These are phyloP conservation scores for Saksenaea oblongispora DNA, from an alignment of 371 early-diverging fungal genomes.

Conservation along the genomic window DNA sequence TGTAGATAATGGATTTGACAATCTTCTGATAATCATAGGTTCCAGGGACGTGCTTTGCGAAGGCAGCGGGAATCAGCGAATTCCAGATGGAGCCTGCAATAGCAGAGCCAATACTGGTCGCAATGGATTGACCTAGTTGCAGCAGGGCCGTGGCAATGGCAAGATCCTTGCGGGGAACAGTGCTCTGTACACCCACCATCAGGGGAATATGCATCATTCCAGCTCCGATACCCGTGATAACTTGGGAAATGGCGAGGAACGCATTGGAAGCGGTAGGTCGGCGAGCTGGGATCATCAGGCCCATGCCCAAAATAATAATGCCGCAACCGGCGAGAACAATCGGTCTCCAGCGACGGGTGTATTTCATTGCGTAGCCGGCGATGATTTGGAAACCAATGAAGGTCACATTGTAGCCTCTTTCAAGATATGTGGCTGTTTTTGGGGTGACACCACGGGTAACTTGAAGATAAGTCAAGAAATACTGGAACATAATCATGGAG, in stretches of 20 bases:
- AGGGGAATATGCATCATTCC: conserved; percentile 40
- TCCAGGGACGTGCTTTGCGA: conserved; percentile 38
- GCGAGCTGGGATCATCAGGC: conserved; percentile 54
- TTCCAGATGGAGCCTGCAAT: conserved; percentile 52
- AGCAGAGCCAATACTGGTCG: conserved; percentile 40
- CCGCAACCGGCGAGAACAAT: conserved; percentile 31
- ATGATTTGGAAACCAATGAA: conserved; percentile 31
- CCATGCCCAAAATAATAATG: conserved; percentile 38
- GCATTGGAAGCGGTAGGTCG: conserved; percentile 34
- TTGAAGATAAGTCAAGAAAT: conserved; percentile 42
- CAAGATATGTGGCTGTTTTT: conserved; percentile 27
- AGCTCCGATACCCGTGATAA: conserved; percentile 44
- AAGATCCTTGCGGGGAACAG: conserved; percentile 36
- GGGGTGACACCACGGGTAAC: conserved; percentile 32
- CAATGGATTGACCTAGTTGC: conserved; percentile 40
- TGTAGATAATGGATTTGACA: conserved; percentile 16
- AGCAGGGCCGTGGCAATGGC: conserved; percentile 42
- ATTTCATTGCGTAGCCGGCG: conserved; percentile 35
- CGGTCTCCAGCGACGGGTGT: conserved; percentile 34
- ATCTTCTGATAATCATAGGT: conserved; percentile 31
- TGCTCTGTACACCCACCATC: conserved; percentile 20
- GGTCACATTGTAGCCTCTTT: conserved; percentile 42
- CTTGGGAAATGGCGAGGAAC: conserved; percentile 44
- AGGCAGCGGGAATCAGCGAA: conserved; percentile 35
- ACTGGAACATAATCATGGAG: conserved; percentile 35